Conservation (phyloP, 768 basidiomycete species). For the Leccinellum luteum region DNA sequence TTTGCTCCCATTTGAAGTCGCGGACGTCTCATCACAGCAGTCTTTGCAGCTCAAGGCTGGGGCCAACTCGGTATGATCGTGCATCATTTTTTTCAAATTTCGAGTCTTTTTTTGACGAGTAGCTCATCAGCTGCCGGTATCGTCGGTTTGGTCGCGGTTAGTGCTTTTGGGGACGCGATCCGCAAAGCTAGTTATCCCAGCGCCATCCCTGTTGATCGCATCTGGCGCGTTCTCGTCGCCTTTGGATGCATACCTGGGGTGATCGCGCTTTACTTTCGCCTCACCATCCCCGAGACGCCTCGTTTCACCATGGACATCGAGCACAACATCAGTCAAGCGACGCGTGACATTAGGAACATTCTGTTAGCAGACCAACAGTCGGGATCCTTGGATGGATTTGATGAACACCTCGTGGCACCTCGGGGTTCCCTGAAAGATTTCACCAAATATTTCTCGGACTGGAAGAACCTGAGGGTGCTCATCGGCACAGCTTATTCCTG, state of each 20-base stretch:
- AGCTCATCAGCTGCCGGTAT: slow-evolving; percentile 54
- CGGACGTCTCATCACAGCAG: slow-evolving; percentile 85
- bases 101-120: background rate
- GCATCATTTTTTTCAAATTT: background rate
- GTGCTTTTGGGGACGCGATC: slow-evolving; percentile 60
- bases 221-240: slow-evolving; percentile 87
- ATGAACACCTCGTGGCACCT: slow-evolving; percentile 55
- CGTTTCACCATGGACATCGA: slow-evolving; percentile 91
- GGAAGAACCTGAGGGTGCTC: slow-evolving; percentile 77
- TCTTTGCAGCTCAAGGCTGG: slow-evolving; percentile 87
- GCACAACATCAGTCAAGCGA: slow-evolving; percentile 69
- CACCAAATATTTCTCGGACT: slow-evolving; percentile 58
- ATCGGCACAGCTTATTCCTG: slow-evolving; percentile 78
- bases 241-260: slow-evolving; percentile 78
- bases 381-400: slow-evolving; percentile 44
- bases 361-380: slow-evolving; percentile 43
- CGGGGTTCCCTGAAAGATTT: slow-evolving; percentile 70
- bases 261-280: slow-evolving; percentile 82
- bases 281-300: slow-evolving; percentile 90
- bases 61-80: slow-evolving; percentile 66
- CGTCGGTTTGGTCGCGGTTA: slow-evolving; percentile 58
- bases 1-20: slow-evolving; percentile 75
- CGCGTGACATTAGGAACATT: slow-evolving; percentile 66
- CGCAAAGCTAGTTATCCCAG: slow-evolving; percentile 39
- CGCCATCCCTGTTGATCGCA: slow-evolving; percentile 60